Evolutionary conservation across 2,329 filamentous ascomycete genomes (phyloP).

Genomic region (Myriangium duriaei): DNA sequence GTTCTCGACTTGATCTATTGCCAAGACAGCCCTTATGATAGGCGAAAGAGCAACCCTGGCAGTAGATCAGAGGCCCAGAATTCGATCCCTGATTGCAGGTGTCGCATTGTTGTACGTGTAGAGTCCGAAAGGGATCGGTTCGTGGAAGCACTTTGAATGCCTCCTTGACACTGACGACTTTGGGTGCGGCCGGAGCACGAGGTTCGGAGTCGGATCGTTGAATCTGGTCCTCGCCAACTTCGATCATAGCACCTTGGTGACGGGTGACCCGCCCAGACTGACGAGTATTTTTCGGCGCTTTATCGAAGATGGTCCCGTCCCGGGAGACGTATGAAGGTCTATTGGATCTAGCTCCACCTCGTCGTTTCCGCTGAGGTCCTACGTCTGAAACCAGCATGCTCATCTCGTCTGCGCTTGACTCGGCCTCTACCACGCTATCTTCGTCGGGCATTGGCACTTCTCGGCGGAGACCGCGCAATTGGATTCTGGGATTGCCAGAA

Average conservation of each 20-base stretch:
- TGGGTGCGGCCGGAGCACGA: slow-evolving; percentile 32
- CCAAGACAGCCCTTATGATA: slow-evolving; percentile 81
- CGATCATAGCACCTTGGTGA: slow-evolving; percentile 38
- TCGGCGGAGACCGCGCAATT: neutral
- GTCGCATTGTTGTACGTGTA: slow-evolving; percentile 61
- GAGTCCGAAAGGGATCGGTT: slow-evolving; percentile 53
- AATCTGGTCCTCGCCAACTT: slow-evolving; percentile 46
- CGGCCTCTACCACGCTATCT: slow-evolving; percentile 9
- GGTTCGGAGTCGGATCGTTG: slow-evolving; percentile 33
- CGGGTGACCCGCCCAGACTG: slow-evolving; percentile 35
- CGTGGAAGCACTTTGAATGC: slow-evolving; percentile 51
- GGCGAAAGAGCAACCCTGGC: slow-evolving; percentile 76
- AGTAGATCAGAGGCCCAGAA: slow-evolving; percentile 65
- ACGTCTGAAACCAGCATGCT: slow-evolving; percentile 30
- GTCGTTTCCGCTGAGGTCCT: slow-evolving; percentile 20
- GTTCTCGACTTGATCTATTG: slow-evolving; percentile 59
- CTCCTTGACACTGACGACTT: slow-evolving; percentile 54
- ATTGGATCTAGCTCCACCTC: slow-evolving; percentile 19
- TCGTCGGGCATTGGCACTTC: slow-evolving; percentile 10
- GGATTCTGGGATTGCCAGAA: too few relatives aligned
- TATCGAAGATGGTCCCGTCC: slow-evolving; percentile 11
- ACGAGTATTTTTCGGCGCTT: slow-evolving; percentile 20
- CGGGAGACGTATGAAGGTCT: slow-evolving; percentile 13
- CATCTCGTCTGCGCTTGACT: slow-evolving; percentile 8
- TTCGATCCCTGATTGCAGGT: slow-evolving; percentile 50